phyloP scores from a whole-genome alignment of 345 rosid genomes.

The Xanthoceras sorbifolium region DNA sequence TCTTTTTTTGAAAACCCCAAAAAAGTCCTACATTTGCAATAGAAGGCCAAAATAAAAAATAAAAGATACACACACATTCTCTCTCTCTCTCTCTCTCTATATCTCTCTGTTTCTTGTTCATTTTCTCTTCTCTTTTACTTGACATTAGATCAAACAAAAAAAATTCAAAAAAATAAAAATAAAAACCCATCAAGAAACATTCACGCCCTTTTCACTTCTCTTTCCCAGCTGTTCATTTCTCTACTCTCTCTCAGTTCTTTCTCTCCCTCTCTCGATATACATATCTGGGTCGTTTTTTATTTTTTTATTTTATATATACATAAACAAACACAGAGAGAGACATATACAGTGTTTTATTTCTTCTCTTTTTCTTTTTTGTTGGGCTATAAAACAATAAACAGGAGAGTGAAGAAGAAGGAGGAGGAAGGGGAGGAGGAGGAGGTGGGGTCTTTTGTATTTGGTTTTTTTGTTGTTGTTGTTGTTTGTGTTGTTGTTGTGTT shows the following conservation, averaged over 20 bases:
- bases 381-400: neutral
- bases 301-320: neutral
- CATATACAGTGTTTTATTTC: neutral
- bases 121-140: constrained; percentile 9
- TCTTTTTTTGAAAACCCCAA: neutral
- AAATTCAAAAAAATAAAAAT: neutral
- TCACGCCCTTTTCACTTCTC: neutral
- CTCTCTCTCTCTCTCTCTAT: neutral
- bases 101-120: neutral
- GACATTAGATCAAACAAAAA: constrained; percentile 15
- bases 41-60: too few species aligned
- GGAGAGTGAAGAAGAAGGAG: neutral
- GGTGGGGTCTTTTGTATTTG: constrained; percentile 11
- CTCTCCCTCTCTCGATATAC: constrained; percentile 7
- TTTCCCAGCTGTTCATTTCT: neutral
- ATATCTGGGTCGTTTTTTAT: neutral
- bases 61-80: neutral
- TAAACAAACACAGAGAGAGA: neutral
- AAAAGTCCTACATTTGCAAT: constrained; percentile 41
- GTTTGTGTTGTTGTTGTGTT: constrained; percentile 13
- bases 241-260: neutral
- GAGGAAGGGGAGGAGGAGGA: constrained; percentile 22
- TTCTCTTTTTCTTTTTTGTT: neutral
- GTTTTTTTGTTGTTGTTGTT: neutral
- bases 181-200: neutral